Evolutionary conservation across 2,329 filamentous ascomycete genomes (phyloP), one percentile per base, ranked within the genome.

Genomic region (Thielaviopsis musarum): DNA sequence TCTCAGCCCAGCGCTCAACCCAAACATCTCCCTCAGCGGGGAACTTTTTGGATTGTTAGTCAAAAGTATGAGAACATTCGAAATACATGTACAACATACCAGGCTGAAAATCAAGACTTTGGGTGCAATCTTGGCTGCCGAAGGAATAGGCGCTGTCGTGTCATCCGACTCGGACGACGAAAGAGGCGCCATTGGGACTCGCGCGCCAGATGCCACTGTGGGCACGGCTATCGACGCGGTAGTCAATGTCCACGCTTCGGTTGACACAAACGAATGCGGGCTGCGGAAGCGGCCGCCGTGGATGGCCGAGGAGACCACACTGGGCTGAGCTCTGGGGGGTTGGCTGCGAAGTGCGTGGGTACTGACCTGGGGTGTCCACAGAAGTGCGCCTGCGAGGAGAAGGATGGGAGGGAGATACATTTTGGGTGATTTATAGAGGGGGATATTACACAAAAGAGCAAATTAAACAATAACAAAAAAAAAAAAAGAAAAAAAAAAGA

Each of bases 61-160:
- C 59, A 6, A 4, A 17, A n/a, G 58, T 24, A 24, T 1, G 12
- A 54, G 12, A 6, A 54, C n/a, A 62, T n/a, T 22, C 2, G 21
- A 48, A 10, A 30, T 19, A 5, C 19, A 22, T 22, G 26, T 26
- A 28, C 17, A 15, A 67, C 70, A 57, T 66, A 82, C 82, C 77
- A 84, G 80, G 63, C 76, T 80, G 62, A 85, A 73, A 61, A 84
- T 80, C 67, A 84, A 75, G 54, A 84, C 73, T 64, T 82, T 84
- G 10, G 82, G 82, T 24, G 75, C 67, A 59, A 82, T 71, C 63
- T 65, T 69, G 10, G 53, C 30, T 48, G 49, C n/a, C 15, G 38
- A 28, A 12, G 51, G 51, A 34, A 38, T 58, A 17, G 52, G 21
- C 7, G 48, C 21, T 30, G n/a, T 5, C 24, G 30, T 9, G 19